phyloP scores from a whole-genome alignment of 495 filamentous ascomycete species.

The Cairneyella variabilis region DNA sequence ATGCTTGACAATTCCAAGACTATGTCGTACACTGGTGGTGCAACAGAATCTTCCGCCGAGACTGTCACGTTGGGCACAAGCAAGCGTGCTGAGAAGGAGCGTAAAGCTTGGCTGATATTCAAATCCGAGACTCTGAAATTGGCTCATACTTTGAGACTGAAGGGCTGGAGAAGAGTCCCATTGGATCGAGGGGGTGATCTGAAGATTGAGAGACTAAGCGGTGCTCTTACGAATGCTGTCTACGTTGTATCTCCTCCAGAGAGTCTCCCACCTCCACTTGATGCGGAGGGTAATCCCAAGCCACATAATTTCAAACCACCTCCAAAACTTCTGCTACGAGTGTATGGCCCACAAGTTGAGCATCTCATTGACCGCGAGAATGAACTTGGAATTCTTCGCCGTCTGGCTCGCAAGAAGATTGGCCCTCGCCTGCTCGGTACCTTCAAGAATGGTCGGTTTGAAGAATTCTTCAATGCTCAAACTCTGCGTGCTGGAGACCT shows the following conservation, averaged over 20 bases:
- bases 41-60: constrained; percentile 35
- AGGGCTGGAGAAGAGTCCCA: constrained; percentile 83
- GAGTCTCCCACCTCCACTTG: constrained; percentile 40
- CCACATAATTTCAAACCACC: constrained; percentile 26
- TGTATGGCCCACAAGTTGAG: constrained; percentile 94
- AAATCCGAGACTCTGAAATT: constrained; percentile 88
- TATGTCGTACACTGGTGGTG: constrained; percentile 65
- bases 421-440: constrained; percentile 91
- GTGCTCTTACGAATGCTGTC: constrained; percentile 92
- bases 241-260: constrained; percentile 86
- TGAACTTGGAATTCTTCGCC: constrained; percentile 80
- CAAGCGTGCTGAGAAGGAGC: constrained; percentile 56
- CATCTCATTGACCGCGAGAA: constrained; percentile 92
- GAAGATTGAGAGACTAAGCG: constrained; percentile 80
- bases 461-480: constrained; percentile 82
- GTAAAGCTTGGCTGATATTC: constrained; percentile 72
- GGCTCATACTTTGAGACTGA: constrained; percentile 81
- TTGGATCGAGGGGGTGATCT: constrained; percentile 69
- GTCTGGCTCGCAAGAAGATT: constrained; percentile 86
- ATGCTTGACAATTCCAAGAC: constrained; percentile 86
- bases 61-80: constrained; percentile 31
- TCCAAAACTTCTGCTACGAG: constrained; percentile 76
- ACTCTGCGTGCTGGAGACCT: constrained; percentile 76
- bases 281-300: constrained; percentile 29
- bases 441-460: constrained; percentile 94